Evolutionary conservation across 1,139 yeast species (phyloP).

Genomic region (Komagataea norvegica): DNA sequence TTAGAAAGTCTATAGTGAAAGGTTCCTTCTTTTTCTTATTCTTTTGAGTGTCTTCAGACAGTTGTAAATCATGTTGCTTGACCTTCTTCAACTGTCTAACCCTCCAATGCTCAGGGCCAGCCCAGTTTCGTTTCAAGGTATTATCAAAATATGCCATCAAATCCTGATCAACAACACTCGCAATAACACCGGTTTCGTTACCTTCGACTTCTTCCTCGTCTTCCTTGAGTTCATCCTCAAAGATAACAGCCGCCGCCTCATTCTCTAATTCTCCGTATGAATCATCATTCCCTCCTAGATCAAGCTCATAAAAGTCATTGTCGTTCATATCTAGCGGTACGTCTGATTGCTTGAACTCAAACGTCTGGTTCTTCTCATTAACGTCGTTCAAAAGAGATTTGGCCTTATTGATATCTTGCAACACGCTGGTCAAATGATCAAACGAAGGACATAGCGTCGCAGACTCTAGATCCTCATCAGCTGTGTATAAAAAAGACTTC

Average conservation of each 20-base stretch:
- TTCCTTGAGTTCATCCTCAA: conserved; percentile 18
- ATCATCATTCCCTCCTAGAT: conserved; percentile 20
- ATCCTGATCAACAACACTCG: conserved; percentile 54
- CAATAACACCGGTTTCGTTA: conserved; percentile 23
- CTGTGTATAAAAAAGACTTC: conserved; percentile 29
- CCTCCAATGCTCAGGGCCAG: conserved; percentile 95
- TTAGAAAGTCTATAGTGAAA: conserved; percentile 47
- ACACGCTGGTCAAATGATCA: conserved; percentile 49
- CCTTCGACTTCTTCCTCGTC: conserved; percentile 23
- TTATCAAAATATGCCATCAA: conserved; percentile 79
- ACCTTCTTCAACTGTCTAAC: conserved; percentile 51
- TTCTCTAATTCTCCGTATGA: conserved; percentile 29
- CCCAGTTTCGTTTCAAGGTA: conserved; percentile 67
- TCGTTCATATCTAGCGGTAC: conserved; percentile 3
- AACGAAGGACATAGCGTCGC: conserved; percentile 61
- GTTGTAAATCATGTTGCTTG: conserved; percentile 19
- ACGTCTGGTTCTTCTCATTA: conserved; percentile 24
- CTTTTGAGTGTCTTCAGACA: conserved; percentile 26
- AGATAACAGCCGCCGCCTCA: conserved; percentile 31
- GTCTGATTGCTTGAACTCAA: not conserved
- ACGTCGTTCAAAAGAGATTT: conserved; percentile 48
- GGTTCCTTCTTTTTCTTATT: conserved; percentile 32
- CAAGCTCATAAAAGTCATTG: conserved; percentile 17
- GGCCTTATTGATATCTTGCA: conserved; percentile 54
- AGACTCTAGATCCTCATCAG: conserved; percentile 35